A percentile compares a stretch with the other conserved stretches of the same genome.
These are phyloP conservation scores for Saraca asoca DNA, from an alignment of 331 rosid species.

Conservation along the genomic window DNA sequence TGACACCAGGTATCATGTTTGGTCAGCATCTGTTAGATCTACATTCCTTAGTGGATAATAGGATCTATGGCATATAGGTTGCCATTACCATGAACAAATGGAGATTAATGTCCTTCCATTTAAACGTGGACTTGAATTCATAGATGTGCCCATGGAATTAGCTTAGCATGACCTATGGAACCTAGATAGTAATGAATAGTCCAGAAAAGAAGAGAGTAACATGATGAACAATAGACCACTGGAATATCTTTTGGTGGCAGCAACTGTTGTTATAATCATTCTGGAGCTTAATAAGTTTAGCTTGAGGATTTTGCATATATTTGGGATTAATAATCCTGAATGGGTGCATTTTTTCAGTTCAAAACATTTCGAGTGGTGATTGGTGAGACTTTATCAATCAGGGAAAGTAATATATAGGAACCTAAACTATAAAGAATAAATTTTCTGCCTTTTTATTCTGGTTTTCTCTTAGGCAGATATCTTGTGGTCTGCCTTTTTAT, in stretches of 20 bases:
- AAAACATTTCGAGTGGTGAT: background rate
- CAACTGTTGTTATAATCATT: background rate
- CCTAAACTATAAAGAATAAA: background rate
- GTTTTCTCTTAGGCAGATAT: too few species aligned
- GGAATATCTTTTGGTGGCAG: too few species aligned
- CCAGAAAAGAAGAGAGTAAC: background rate
- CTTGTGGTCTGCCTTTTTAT: too few species aligned
- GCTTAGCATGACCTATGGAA: background rate
- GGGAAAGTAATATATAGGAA: conserved; percentile 23
- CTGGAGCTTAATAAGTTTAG: background rate
- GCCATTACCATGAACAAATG: background rate
- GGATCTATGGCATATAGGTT: background rate
- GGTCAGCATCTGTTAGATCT: conserved; percentile 7
- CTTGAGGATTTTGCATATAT: background rate
- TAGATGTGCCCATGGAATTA: background rate
- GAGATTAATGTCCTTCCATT: background rate
- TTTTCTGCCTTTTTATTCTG: too few species aligned
- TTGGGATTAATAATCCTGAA: background rate
- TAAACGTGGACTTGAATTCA: background rate
- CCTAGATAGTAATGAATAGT: background rate
- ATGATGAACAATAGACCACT: background rate
- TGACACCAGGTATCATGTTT: background rate
- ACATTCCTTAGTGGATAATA: background rate
- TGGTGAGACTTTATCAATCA: background rate
- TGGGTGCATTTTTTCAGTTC: background rate